Evolutionary conservation across 768 basidiomycete species (phyloP).

Genomic region (Tulasnella sp.): DNA sequence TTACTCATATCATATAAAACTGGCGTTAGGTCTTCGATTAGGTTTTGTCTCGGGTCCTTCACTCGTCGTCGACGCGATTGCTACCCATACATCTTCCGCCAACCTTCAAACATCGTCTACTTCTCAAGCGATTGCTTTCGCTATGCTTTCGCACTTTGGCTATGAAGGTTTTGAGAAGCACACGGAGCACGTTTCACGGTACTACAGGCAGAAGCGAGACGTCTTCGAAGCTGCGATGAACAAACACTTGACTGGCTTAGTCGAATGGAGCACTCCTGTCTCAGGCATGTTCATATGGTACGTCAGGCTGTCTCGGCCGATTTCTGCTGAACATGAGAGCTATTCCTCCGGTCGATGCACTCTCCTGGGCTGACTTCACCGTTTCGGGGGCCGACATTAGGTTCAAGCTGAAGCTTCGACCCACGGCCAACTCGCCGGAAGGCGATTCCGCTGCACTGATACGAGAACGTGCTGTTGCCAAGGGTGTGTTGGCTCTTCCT

Average conservation of each 20-base stretch:
- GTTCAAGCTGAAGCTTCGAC: slow-evolving; percentile 59
- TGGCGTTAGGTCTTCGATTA: slow-evolving; percentile 54
- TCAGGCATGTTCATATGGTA: slow-evolving; percentile 90
- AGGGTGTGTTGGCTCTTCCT: slow-evolving; percentile 85
- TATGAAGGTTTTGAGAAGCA: slow-evolving; percentile 70
- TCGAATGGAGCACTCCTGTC: slow-evolving; percentile 65
- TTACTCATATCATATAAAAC: not conserved
- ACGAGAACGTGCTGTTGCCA: slow-evolving; percentile 66
- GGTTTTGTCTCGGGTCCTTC: slow-evolving; percentile 79
- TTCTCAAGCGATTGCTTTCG: slow-evolving; percentile 58
- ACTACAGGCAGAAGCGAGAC: slow-evolving; percentile 70
- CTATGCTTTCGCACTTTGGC: slow-evolving; percentile 67
- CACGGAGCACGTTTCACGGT: slow-evolving; percentile 61
- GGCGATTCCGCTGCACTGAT: slow-evolving; percentile 74
- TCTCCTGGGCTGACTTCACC: not conserved
- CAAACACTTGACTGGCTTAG: slow-evolving; percentile 69
- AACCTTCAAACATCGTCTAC: slow-evolving; percentile 66
- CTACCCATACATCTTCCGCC: slow-evolving; percentile 49
- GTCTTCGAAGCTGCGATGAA: slow-evolving; percentile 73
- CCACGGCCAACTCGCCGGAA: slow-evolving; percentile 35
- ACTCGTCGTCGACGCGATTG: slow-evolving; percentile 32
- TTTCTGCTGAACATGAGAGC: slow-evolving; percentile 20
- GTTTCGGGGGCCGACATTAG: slow-evolving; percentile 39
- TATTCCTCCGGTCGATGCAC: not conserved
- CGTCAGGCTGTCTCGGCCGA: slow-evolving; percentile 33